Base-by-base conservation (phyloP, 306 rosid genomes). In the Fragaria ananassa region DNA sequence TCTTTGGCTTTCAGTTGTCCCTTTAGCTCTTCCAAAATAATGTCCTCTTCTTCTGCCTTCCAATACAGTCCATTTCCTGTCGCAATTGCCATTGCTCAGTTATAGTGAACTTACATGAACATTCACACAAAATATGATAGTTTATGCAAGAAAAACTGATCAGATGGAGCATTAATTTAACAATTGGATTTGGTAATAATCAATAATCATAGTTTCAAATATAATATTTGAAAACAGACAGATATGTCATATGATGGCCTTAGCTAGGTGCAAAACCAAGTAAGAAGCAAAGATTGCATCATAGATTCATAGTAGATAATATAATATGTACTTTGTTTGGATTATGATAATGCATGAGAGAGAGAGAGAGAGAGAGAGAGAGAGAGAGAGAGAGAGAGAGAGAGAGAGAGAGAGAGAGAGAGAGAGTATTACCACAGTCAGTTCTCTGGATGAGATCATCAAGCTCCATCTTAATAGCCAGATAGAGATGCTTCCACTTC, bases 401-500 rank as follows among this genome's bases (percentile, higher is more conserved):
- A 23, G 23, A 50, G 35, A 41, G 31, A n/a, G 74, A 2, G 29
- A 53, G 37, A 50, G 35, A 41, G 31, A n/a, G 31, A 63, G 46
- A 65, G 61, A 44, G 65, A 19, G 74, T 27, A 84, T 45, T 61
- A 74, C 87, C 90, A 85, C 83, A 81, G 82, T 85, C 86, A 68
- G 97, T 92, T 31, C 96, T 92, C 66, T 88, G 96, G 77, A 95
- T 95, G 82, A 95, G 99, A 53, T 95, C 90, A 82, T 95, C 99
- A 35, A 95, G 95, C 77, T 95, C 99, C 76, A 72, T 68, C 88
- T 92, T 95, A 39, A 95, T 95, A 19, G 91, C 93, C 73, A 89
- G 87, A 81, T 95, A 95, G 8, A 95, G 96, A 75, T 95, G 98
- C 83, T 95, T 95, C 99, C 99, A 95, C 45, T 88, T 95, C 79